Conservation (phyloP, 208 protist species). For the Crithidia mellificae region DNA sequence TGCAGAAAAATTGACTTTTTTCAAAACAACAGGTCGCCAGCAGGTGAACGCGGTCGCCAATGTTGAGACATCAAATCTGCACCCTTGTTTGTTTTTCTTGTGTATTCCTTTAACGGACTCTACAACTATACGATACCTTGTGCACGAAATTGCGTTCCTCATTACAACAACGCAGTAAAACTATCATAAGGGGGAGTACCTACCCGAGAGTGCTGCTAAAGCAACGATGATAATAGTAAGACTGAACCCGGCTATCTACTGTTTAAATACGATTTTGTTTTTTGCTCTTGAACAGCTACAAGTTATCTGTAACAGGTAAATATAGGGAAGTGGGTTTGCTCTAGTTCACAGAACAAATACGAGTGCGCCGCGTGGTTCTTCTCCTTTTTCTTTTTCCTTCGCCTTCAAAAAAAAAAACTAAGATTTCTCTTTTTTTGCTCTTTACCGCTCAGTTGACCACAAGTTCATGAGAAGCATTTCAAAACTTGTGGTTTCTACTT, state of each 20-base stretch:
- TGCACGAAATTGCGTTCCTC: neutral
- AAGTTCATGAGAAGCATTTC: too few relatives aligned
- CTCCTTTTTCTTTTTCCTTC: neutral
- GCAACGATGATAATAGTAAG: neutral
- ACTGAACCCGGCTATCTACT: too few relatives aligned
- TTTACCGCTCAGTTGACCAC: too few relatives aligned
- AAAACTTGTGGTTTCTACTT: too few relatives aligned
- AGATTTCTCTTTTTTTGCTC: too few relatives aligned
- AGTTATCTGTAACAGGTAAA: slow-evolving; percentile 14
- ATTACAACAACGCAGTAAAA: too few relatives aligned
- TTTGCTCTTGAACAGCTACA: slow-evolving; percentile 6
- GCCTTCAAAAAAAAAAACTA: neutral
- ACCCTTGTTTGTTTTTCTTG: neutral
- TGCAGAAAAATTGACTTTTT: too few relatives aligned
- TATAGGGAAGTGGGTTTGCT: neutral
- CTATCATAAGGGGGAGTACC: too few relatives aligned
- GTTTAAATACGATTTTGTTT: neutral
- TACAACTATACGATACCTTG: neutral
- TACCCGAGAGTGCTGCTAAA: neutral
- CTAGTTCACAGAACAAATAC: neutral
- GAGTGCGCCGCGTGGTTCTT: neutral
- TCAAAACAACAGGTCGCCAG: too few relatives aligned
- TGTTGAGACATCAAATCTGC: too few relatives aligned
- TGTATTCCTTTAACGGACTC: neutral
- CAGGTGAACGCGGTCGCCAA: too few relatives aligned